phyloP scores from a whole-genome alignment of 768 basidiomycete species.

The Kwoniella heveanensis region DNA sequence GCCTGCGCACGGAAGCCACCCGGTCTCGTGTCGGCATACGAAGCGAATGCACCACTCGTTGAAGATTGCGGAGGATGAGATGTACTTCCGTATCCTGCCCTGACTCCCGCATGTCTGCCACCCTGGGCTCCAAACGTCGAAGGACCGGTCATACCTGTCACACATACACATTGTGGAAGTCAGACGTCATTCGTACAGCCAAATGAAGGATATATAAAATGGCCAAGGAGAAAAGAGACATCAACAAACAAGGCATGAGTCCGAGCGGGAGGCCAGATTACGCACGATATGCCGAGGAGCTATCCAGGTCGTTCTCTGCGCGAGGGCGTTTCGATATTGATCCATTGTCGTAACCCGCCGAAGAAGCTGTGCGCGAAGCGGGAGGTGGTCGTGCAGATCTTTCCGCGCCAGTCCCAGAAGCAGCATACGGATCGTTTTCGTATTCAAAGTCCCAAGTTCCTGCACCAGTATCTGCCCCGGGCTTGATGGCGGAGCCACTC shows the following conservation, averaged over 20 bases:
- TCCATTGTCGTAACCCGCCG: constrained; percentile 4
- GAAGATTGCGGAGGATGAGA: background rate
- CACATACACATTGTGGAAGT: background rate
- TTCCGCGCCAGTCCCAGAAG: background rate
- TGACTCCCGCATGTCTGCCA: background rate
- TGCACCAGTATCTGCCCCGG: background rate
- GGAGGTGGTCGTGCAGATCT: background rate
- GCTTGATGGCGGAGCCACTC: too few relatives aligned
- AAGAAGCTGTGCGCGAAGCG: background rate
- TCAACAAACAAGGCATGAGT: background rate
- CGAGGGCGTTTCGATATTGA: constrained; percentile 17
- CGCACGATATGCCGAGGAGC: background rate
- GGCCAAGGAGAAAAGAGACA: background rate
- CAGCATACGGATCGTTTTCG: background rate
- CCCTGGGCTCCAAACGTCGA: background rate
- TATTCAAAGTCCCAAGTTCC: background rate
- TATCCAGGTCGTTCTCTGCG: constrained; percentile 9
- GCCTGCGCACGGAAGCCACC: background rate
- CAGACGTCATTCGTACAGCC: background rate
- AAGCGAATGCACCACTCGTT: background rate
- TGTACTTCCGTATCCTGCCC: background rate
- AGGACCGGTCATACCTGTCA: background rate
- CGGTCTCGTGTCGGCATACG: background rate
- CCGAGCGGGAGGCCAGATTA: background rate
- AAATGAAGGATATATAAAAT: background rate